These are phyloP conservation scores for Monilinia vaccinii-corymbosi DNA, from an alignment of 2,329 filamentous ascomycete species.

Conservation along the genomic window DNA sequence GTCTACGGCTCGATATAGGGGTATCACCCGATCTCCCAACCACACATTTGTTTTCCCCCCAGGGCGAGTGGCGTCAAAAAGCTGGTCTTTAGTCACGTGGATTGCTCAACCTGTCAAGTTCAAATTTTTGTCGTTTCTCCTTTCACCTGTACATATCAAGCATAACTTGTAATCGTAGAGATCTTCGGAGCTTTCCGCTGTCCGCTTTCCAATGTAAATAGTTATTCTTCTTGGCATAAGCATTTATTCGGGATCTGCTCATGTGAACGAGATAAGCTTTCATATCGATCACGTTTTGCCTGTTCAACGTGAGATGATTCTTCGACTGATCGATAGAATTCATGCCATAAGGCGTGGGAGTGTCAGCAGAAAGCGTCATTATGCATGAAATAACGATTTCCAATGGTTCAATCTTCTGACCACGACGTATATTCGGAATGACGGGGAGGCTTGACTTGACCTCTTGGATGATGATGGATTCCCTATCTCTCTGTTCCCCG, in stretches of 20 bases:
- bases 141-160: neutral
- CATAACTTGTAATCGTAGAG: neutral
- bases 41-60: neutral
- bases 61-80: neutral
- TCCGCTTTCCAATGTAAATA: neutral
- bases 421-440: neutral
- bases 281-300: neutral
- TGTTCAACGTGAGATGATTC: neutral
- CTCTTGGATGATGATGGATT: neutral
- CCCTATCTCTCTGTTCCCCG: neutral
- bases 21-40: neutral
- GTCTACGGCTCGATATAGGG: neutral
- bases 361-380: conserved; percentile 2
- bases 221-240: neutral
- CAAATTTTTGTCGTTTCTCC: too few species aligned
- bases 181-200: neutral
- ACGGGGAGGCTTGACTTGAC: neutral
- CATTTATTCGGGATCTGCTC: neutral
- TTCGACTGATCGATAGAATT: neutral
- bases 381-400: neutral
- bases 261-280: neutral
- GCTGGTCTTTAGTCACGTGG: neutral
- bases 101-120: neutral
- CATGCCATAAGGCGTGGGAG: neutral
- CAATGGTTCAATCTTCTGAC: neutral